Percentiles rank a stretch among this genome's conserved stretches.
phyloP scores from a whole-genome alignment of 257 asterid genomes.

The Solanum sparsipilum region DNA sequence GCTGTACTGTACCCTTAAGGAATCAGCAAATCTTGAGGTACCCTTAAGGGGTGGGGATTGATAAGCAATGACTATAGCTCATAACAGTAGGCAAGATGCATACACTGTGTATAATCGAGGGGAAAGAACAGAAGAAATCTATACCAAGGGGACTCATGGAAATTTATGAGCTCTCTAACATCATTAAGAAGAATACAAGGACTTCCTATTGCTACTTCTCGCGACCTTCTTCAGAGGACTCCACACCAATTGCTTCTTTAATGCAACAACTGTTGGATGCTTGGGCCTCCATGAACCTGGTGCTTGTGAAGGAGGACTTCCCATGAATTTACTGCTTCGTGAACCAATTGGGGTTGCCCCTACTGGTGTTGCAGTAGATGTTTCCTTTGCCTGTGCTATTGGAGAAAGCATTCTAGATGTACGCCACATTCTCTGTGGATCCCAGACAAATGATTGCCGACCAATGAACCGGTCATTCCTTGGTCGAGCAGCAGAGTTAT shows the following conservation, averaged over 20 bases:
- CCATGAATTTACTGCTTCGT: constrained; percentile 52
- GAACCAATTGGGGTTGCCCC: constrained; percentile 45
- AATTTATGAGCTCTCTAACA: neutral
- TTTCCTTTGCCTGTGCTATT: constrained; percentile 26
- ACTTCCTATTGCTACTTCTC: constrained; percentile 18
- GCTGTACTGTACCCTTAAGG: no score
- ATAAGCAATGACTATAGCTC: neutral
- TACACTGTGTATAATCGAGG: neutral
- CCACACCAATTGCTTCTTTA: constrained; percentile 31
- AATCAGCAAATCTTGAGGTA: neutral
- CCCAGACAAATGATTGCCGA: constrained; percentile 70
- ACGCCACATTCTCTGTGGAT: constrained; percentile 63
- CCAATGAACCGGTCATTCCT: constrained; percentile 46
- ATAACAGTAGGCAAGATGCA: neutral
- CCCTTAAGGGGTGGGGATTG: neutral
- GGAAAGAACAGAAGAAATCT: neutral
- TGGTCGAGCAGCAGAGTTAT: constrained; percentile 19
- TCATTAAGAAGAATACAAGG: constrained; percentile 9
- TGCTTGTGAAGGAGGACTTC: constrained; percentile 36
- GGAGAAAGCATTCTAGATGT: constrained; percentile 61
- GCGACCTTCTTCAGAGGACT: constrained; percentile 28
- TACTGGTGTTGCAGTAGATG: constrained; percentile 4
- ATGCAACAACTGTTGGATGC: constrained; percentile 34
- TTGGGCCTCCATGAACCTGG: constrained; percentile 37
- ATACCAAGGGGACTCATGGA: neutral